phyloP scores from a whole-genome alignment of 2,329 filamentous ascomycete genomes.

The Calonectria pseudoreteaudii region DNA sequence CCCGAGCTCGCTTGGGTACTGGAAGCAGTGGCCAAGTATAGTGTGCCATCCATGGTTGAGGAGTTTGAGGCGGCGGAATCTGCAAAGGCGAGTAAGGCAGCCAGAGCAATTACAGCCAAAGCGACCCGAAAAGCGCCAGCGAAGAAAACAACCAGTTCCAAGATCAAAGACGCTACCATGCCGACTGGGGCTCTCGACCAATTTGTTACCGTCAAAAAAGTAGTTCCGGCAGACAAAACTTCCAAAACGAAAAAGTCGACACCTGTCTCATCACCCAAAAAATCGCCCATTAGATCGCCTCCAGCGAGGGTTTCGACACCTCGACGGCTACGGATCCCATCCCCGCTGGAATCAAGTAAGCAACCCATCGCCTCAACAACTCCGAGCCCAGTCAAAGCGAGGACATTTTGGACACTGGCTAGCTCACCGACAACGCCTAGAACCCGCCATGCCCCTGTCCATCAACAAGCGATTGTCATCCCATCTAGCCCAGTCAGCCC shows the following conservation, averaged over 20 bases:
- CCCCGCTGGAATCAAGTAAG: constrained; percentile 51
- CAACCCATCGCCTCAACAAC: constrained; percentile 44
- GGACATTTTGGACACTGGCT: constrained; percentile 52
- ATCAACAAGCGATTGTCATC: constrained; percentile 56
- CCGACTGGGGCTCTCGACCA: constrained; percentile 52
- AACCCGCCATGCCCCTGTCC: constrained; percentile 37
- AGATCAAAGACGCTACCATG: constrained; percentile 35
- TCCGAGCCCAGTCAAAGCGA: constrained; percentile 36
- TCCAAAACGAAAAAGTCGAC: constrained; percentile 13
- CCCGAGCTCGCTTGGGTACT: constrained; percentile 51
- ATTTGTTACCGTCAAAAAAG: constrained; percentile 57
- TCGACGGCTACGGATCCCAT: constrained; percentile 39
- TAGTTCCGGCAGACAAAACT: constrained; percentile 21
- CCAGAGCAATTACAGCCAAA: constrained; percentile 41
- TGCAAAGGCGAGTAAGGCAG: constrained; percentile 37
- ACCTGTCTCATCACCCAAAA: constrained; percentile 2
- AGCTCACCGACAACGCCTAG: constrained; percentile 59
- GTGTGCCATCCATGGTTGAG: constrained; percentile 39
- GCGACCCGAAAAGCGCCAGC: constrained; percentile 37
- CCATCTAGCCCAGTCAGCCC: constrained; percentile 55
- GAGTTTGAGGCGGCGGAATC: constrained; percentile 43
- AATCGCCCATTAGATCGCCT: neutral
- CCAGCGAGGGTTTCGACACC: constrained; percentile 20
- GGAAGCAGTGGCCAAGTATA: constrained; percentile 47
- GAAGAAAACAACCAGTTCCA: constrained; percentile 33